Conservation (phyloP, 805 yeast genomes). For the Candida andamanensis region DNA sequence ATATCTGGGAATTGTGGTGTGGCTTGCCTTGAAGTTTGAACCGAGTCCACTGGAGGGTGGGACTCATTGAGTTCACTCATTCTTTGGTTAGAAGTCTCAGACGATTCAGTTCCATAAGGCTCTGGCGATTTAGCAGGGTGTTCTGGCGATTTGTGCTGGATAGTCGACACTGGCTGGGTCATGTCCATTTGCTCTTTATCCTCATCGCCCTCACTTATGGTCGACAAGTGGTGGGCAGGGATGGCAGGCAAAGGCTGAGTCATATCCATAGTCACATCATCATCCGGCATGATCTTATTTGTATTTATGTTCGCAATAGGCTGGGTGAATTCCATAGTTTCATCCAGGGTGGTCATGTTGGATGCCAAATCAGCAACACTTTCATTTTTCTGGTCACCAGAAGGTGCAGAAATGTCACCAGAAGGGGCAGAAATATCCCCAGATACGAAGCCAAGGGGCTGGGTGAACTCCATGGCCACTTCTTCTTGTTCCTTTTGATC, state of each 20-base stretch:
- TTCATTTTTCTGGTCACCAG: no score
- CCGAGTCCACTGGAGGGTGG: not conserved
- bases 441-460: slow-evolving; percentile 4
- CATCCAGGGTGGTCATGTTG: no score
- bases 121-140: not conserved
- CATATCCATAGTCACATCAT: slow-evolving; percentile 10
- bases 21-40: not conserved
- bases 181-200: slow-evolving; percentile 20
- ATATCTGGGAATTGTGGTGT: slow-evolving; percentile 11
- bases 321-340: not conserved
- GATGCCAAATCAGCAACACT: no score
- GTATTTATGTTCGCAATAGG: no score
- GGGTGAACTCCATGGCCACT: slow-evolving; percentile 11
- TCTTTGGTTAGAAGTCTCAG: not conserved
- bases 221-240: no score
- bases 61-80: not conserved
- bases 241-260: slow-evolving; percentile 11
- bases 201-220: slow-evolving; percentile 1
- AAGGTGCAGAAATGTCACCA: no score
- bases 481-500: slow-evolving; percentile 1
- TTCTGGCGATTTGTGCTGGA: not conserved
- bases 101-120: not conserved
- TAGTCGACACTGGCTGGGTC: slow-evolving; percentile 9
- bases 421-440: not conserved
- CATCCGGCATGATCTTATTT: no score